Evolutionary conservation across 2,329 filamentous ascomycete genomes (phyloP).

Genomic region (Aureobasidium sp.): DNA sequence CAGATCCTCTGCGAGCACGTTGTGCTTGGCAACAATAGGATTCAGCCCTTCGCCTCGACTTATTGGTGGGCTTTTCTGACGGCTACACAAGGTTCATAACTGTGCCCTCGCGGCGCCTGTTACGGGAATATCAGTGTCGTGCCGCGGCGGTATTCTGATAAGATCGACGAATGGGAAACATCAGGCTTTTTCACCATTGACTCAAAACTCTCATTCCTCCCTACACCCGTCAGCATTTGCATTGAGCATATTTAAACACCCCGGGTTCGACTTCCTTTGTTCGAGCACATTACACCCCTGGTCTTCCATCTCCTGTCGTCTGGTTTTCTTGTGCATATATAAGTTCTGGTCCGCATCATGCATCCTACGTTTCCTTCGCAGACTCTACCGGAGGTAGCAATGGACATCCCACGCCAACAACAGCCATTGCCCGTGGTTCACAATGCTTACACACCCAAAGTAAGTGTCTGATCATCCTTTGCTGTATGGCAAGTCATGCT

Average conservation of each 20-base stretch:
- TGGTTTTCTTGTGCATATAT: background rate
- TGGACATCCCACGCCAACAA: background rate
- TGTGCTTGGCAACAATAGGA: background rate
- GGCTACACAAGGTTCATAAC: background rate
- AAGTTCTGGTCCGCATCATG: background rate
- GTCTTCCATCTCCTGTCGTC: background rate
- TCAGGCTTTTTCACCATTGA: background rate
- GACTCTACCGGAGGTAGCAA: background rate
- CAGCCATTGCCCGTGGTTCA: background rate
- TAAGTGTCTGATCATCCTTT: background rate
- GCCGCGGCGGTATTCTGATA: constrained; percentile 3
- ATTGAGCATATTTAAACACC: background rate
- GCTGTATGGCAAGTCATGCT: background rate
- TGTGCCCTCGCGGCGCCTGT: background rate
- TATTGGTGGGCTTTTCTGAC: background rate
- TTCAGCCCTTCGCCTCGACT: background rate
- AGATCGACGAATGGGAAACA: background rate
- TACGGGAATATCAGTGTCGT: constrained; percentile 2
- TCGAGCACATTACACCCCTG: background rate
- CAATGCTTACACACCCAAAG: constrained; percentile 2
- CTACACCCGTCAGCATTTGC: background rate
- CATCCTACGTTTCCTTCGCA: background rate
- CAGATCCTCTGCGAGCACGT: background rate
- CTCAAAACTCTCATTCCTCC: background rate
- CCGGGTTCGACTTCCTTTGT: background rate